These are phyloP conservation scores for Globisporangium iwayamae DNA, from an alignment of 352 stramenopile genomes.

Conservation along the genomic window DNA sequence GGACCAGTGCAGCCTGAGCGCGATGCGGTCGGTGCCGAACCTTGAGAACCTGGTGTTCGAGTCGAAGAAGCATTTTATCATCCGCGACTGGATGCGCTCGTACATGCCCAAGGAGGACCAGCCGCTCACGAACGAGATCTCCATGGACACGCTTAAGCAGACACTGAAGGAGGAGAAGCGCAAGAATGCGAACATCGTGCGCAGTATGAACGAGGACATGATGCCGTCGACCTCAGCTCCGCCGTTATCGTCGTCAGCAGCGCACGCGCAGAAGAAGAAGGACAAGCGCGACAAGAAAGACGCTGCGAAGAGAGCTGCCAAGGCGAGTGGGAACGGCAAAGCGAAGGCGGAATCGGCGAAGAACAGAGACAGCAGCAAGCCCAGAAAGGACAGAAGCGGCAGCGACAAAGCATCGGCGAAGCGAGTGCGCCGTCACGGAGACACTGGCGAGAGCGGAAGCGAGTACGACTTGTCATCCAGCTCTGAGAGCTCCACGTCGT, in stretches of 20 bases:
- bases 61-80: conserved; percentile 59
- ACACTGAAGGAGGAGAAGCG: conserved; percentile 46
- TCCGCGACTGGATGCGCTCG: conserved; percentile 74
- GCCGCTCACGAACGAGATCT: conserved; percentile 45
- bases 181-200: conserved; percentile 31
- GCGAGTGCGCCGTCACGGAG: conserved; percentile 9
- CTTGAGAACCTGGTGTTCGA: conserved; percentile 48
- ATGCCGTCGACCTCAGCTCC: conserved; percentile 12
- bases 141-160: conserved; percentile 50
- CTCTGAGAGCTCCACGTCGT: conserved; percentile 14
- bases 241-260: conserved; percentile 2
- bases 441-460: conserved; percentile 23
- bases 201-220: conserved; percentile 45
- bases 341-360: conserved; percentile 9
- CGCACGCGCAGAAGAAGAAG: conserved; percentile 18
- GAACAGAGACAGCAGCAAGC: conserved; percentile 16
- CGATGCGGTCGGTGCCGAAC: conserved; percentile 50
- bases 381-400: conserved; percentile 2
- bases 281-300: conserved; percentile 23
- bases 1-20: conserved; percentile 58
- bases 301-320: conserved; percentile 1
- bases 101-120: conserved; percentile 56
- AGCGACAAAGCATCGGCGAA: conserved; percentile 9
- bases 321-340: conserved; percentile 15
- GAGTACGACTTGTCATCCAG: conserved; percentile 34